phyloP scores from a whole-genome alignment of 768 basidiomycete genomes.

The Ramaria sp. region DNA sequence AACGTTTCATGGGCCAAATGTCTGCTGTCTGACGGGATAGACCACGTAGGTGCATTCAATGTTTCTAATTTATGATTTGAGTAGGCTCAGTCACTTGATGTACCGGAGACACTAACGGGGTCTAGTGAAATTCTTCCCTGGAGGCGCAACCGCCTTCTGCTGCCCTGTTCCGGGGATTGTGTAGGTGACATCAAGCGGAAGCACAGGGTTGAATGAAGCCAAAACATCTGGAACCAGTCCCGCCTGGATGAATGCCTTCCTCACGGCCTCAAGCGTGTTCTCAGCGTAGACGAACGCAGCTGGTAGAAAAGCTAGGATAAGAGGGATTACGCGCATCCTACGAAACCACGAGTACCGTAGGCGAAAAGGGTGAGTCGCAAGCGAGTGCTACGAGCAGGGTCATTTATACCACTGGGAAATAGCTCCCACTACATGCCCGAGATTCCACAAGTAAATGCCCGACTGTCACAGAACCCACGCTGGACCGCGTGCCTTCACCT shows the following conservation, averaged over 20 bases:
- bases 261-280: constrained; percentile 1
- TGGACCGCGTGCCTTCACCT: too few species aligned
- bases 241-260: constrained; percentile 3
- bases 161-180: constrained; percentile 5
- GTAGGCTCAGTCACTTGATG: neutral
- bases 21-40: neutral
- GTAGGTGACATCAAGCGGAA: constrained; percentile 8
- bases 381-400: too few species aligned
- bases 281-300: neutral
- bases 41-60: constrained; percentile 3
- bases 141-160: neutral
- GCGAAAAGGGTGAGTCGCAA: too few species aligned
- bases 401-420: too few species aligned
- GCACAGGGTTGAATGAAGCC: constrained; percentile 4
- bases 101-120: neutral
- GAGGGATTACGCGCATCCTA: neutral
- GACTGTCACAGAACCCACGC: too few species aligned
- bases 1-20: constrained; percentile 26
- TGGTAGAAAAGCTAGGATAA: neutral
- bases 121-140: constrained; percentile 8
- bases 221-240: constrained; percentile 9
- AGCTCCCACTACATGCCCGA: too few species aligned
- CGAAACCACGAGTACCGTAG: too few species aligned
- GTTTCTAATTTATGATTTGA: neutral
- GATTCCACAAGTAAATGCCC: too few species aligned